These are phyloP conservation scores for Eutreptiella sp. DNA, from an alignment of 208 protist species.

Conservation along the genomic window DNA sequence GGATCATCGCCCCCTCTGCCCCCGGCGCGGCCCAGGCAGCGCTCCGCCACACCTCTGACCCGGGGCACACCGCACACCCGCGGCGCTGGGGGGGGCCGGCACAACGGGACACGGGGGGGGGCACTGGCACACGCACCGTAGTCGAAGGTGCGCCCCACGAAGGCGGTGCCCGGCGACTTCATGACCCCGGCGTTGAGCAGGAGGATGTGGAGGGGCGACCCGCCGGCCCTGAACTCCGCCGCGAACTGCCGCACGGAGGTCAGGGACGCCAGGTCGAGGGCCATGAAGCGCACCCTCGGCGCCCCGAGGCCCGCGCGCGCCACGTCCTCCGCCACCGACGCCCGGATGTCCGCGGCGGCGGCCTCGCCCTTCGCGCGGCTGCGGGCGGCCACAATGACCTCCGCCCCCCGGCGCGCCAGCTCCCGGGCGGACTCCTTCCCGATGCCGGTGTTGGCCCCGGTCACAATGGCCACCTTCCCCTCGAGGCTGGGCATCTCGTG, in stretches of 20 bases:
- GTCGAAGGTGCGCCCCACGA: no score
- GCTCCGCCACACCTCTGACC: no score
- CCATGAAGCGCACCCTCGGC: not conserved
- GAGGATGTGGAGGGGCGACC: not conserved
- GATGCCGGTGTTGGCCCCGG: slow-evolving; percentile 69
- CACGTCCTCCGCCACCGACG: not conserved
- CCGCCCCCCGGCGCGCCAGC: slow-evolving; percentile 43
- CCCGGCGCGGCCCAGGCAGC: no score
- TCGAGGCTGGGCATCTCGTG: no score
- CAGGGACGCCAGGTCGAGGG: slow-evolving; percentile 3
- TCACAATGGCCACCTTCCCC: slow-evolving; percentile 49
- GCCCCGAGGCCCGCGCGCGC: not conserved
- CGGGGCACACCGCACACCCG: no score
- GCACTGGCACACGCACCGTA: no score
- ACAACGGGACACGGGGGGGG: no score
- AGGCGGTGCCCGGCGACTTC: no score
- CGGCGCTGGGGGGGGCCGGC: no score
- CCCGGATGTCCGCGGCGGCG: slow-evolving; percentile 37
- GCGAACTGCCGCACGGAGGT: slow-evolving; percentile 7
- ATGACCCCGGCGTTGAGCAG: slow-evolving; percentile 19
- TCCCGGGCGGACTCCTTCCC: slow-evolving; percentile 52
- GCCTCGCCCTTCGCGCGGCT: slow-evolving; percentile 39
- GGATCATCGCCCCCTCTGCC: no score
- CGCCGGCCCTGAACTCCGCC: not conserved
- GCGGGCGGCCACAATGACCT: slow-evolving; percentile 59